Base-by-base conservation (phyloP, 2,329 filamentous ascomycete species). In the Fusarium mexicanum region DNA sequence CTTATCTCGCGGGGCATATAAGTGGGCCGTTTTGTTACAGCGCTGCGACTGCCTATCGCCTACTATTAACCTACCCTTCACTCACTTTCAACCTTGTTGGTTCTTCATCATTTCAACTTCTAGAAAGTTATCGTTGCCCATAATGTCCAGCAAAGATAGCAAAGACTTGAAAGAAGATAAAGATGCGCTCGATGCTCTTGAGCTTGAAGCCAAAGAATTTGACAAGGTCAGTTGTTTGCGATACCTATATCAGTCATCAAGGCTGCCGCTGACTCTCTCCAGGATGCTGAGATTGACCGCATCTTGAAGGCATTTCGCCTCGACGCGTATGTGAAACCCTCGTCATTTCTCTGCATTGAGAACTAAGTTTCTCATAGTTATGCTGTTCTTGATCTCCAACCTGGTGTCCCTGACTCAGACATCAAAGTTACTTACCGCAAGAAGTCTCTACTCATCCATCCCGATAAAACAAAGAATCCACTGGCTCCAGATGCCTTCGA, bases 381-480 rank as follows among this genome's bases (percentile, higher is more conserved):
- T 83, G 94, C 96, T 58, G 94, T 99, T 55, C 92, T 99, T 51
- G 96, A 97, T 83, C 93, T 99, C 51, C 95, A 98, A 82, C 96
- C 96, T 8, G 96, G 96, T 80, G 94, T 98, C 26, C 91, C 96
- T 64, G 96, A 98, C 78, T 95, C 94, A 68, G 96, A 98, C 85
- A 98, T 99, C 87, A 98, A 98, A 85, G 87, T 92, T 77, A 90
- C 90, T 76, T 99, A 98, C 86, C 95, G 96, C 87, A 95, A 94
- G 79, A 98, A 98, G 84, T 99, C 96, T n/a, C 92, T 99, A 65
- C 91, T 99, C 55, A 98, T 99, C 86, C 96, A 99, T 86, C 96
- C 96, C 12, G 96, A 99, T 87, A 99, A 99, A 84, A 98, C 96
- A 64, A 91, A 91, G 80, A 98, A 99, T 81, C 92, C 94, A 0